Evolutionary conservation across 2,329 filamentous ascomycete genomes (phyloP).

Genomic region (Torrubiella hemipterigena): DNA sequence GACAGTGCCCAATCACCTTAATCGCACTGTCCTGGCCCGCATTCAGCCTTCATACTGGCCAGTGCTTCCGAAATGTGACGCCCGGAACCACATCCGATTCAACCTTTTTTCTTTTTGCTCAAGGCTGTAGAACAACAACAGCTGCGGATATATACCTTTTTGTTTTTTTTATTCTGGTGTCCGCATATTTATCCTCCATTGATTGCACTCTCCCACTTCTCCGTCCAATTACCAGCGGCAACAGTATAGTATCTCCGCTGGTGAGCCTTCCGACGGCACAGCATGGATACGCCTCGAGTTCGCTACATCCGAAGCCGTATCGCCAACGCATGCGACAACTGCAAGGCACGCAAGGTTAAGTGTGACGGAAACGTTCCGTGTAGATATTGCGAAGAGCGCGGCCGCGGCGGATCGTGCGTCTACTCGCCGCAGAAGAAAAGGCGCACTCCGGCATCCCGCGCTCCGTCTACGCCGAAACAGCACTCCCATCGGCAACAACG

Average conservation of each 20-base stretch:
- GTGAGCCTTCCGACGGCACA: too few species aligned
- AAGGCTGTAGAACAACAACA: too few species aligned
- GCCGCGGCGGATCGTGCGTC: slow-evolving; percentile 29
- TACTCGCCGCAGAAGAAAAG: slow-evolving; percentile 34
- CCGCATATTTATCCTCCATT: too few species aligned
- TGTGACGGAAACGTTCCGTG: slow-evolving; percentile 43
- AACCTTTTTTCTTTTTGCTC: too few species aligned
- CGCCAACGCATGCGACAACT: slow-evolving; percentile 41
- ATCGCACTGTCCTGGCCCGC: too few species aligned
- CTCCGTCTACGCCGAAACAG: background rate
- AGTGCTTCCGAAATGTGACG: slow-evolving; percentile 6
- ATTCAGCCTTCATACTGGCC: background rate
- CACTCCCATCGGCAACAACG: background rate
- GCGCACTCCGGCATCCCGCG: slow-evolving; percentile 11
- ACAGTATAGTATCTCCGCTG: too few species aligned
- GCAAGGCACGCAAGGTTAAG: slow-evolving; percentile 43
- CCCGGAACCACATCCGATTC: background rate
- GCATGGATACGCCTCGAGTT: too few species aligned
- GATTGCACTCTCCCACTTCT: too few species aligned
- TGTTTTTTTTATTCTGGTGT: too few species aligned
- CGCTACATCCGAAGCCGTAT: slow-evolving; percentile 28
- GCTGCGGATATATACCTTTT: too few species aligned
- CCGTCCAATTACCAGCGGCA: too few species aligned
- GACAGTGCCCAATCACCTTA: too few species aligned
- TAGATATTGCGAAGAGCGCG: slow-evolving; percentile 33